These are phyloP conservation scores for Zasmidium citrigriseum DNA, from an alignment of 2,329 filamentous ascomycete species.

Conservation along the genomic window DNA sequence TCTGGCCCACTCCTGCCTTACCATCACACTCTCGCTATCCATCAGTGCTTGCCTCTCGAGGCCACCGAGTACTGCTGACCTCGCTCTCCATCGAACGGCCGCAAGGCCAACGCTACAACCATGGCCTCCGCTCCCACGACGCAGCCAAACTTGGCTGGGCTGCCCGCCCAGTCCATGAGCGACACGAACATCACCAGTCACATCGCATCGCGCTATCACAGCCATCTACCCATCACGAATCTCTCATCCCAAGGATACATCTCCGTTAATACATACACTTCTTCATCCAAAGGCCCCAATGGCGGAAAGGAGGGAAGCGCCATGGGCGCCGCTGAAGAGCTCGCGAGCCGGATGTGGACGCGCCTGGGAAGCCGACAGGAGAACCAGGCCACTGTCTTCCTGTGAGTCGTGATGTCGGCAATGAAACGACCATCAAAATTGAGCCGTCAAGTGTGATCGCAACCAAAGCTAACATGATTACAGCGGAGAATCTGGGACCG, in stretches of 20 bases:
- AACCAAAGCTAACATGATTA: slow-evolving; percentile 16
- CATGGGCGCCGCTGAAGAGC: slow-evolving; percentile 87
- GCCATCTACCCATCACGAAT: slow-evolving; percentile 80
- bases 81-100: slow-evolving; percentile 19
- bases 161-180: slow-evolving; percentile 80
- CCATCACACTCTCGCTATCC: slow-evolving; percentile 3
- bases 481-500: slow-evolving; percentile 92
- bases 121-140: slow-evolving; percentile 59
- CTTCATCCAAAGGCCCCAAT: slow-evolving; percentile 84
- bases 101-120: slow-evolving; percentile 25
- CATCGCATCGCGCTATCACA: slow-evolving; percentile 87
- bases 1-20: slow-evolving; percentile 4
- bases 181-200: slow-evolving; percentile 72
- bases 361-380: slow-evolving; percentile 85
- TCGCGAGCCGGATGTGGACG: slow-evolving; percentile 83
- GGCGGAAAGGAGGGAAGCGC: slow-evolving; percentile 89
- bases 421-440: too few relatives aligned
- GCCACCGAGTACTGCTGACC: slow-evolving; percentile 16
- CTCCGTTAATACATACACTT: slow-evolving; percentile 91
- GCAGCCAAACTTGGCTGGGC: slow-evolving; percentile 82
- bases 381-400: slow-evolving; percentile 88
- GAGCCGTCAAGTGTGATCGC: not conserved
- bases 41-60: slow-evolving; percentile 14
- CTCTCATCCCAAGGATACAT: slow-evolving; percentile 91
- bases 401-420: too few relatives aligned